A percentile compares a stretch with the other conserved stretches of the same genome.
phyloP scores from a whole-genome alignment of 2,329 filamentous ascomycete genomes.

The Albifimbria verrucaria region DNA sequence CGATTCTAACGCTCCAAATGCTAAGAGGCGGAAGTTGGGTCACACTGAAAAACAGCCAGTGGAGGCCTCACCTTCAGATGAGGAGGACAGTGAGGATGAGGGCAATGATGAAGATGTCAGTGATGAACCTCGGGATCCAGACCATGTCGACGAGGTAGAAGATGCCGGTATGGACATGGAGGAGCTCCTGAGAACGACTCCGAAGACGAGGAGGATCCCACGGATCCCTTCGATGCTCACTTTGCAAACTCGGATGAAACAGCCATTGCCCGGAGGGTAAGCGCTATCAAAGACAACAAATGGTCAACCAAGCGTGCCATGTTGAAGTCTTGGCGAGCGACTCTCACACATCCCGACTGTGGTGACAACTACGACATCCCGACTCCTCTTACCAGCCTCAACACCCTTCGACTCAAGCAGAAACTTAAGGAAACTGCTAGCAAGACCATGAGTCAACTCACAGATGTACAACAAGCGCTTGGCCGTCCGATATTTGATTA shows the following conservation, averaged over 20 bases:
- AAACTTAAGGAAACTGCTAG: slow-evolving; percentile 57
- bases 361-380: slow-evolving; percentile 28
- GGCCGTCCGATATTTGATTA: slow-evolving; percentile 77
- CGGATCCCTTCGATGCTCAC: slow-evolving; percentile 78
- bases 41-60: slow-evolving; percentile 22
- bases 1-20: slow-evolving; percentile 39
- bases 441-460: slow-evolving; percentile 55
- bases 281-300: slow-evolving; percentile 44
- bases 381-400: slow-evolving; percentile 32
- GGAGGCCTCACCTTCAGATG: slow-evolving; percentile 7
- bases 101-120: slow-evolving; percentile 34
- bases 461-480: slow-evolving; percentile 60
- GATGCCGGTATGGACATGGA: slow-evolving; percentile 15
- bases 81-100: slow-evolving; percentile 33
- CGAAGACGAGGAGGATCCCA: slow-evolving; percentile 49
- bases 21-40: slow-evolving; percentile 57
- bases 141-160: slow-evolving; percentile 19
- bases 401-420: slow-evolving; percentile 64
- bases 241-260: slow-evolving; percentile 68
- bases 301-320: slow-evolving; percentile 49
- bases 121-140: slow-evolving; percentile 39
- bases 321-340: slow-evolving; percentile 44
- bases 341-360: slow-evolving; percentile 43
- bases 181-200: slow-evolving; percentile 35
- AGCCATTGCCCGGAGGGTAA: slow-evolving; percentile 51